Conservation (phyloP, 192 early-diverging fungal genomes). For the Backusella morwellensis region DNA sequence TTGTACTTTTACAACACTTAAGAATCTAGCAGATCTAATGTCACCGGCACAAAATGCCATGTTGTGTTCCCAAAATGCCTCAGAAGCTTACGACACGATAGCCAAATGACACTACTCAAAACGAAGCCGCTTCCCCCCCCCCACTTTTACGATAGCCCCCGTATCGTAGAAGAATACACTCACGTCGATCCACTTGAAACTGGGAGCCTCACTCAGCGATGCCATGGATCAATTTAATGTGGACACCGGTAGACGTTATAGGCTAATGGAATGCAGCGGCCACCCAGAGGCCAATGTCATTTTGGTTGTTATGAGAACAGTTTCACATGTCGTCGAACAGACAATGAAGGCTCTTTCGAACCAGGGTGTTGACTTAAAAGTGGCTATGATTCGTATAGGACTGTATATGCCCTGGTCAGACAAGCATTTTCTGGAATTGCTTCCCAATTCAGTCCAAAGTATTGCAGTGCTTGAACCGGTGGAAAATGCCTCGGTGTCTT, state of each 20-base stretch:
- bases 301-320: constrained; percentile 72
- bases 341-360: constrained; percentile 27
- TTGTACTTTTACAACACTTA: neutral
- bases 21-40: neutral
- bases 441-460: constrained; percentile 63
- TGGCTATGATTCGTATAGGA: constrained; percentile 73
- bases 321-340: constrained; percentile 43
- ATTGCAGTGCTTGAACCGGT: constrained; percentile 64
- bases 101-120: neutral
- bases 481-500: constrained; percentile 53
- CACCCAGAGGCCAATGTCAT: constrained; percentile 61
- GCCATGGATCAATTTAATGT: constrained; percentile 51
- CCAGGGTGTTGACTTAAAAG: constrained; percentile 27
- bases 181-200: neutral
- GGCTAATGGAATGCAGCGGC: constrained; percentile 64
- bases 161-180: neutral
- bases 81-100: neutral
- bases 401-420: constrained; percentile 75
- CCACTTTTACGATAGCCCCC: neutral
- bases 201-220: constrained; percentile 31
- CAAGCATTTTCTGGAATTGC: constrained; percentile 43
- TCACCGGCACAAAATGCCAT: neutral
- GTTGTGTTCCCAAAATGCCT: neutral
- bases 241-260: constrained; percentile 55
- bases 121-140: neutral